phyloP scores from a whole-genome alignment of 352 stramenopile species.

The Synura sp. region DNA sequence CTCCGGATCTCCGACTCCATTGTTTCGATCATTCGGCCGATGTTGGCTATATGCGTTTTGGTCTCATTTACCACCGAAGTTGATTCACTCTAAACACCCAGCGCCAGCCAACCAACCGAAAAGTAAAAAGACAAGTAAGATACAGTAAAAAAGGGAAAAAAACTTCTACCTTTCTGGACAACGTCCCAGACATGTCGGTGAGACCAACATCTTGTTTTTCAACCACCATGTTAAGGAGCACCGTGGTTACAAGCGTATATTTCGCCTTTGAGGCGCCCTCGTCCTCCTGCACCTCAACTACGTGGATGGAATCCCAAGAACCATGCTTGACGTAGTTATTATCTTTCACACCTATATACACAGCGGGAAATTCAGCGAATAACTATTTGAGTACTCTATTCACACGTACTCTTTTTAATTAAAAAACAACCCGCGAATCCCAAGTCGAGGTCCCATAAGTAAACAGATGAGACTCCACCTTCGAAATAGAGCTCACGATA shows the following conservation, averaged over 20 bases:
- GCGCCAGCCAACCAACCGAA: no score
- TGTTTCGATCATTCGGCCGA: constrained; percentile 89
- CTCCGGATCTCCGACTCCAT: constrained; percentile 89
- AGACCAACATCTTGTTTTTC: constrained; percentile 69
- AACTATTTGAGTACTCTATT: constrained; percentile 14
- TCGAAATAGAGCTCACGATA: constrained; percentile 95
- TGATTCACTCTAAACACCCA: constrained; percentile 43
- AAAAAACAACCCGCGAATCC: constrained; percentile 87
- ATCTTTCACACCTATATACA: constrained; percentile 40
- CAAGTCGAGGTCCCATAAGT: constrained; percentile 90
- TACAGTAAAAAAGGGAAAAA: background rate
- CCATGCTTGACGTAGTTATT: constrained; percentile 68
- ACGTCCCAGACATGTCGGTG: constrained; percentile 67
- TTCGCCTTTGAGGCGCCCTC: constrained; percentile 59
- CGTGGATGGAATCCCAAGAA: constrained; percentile 88
- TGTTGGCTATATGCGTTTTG: constrained; percentile 81
- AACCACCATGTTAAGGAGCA: constrained; percentile 80
- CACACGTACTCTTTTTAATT: constrained; percentile 80
- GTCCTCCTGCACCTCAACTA: constrained; percentile 75
- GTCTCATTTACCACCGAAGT: constrained; percentile 66
- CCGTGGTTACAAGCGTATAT: constrained; percentile 86
- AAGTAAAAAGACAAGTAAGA: background rate
- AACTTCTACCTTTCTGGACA: constrained; percentile 60
- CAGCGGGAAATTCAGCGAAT: background rate
- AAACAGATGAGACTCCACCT: constrained; percentile 81